phyloP scores from a whole-genome alignment of 805 yeast genomes.

The Schwanniomyces yamadae region DNA sequence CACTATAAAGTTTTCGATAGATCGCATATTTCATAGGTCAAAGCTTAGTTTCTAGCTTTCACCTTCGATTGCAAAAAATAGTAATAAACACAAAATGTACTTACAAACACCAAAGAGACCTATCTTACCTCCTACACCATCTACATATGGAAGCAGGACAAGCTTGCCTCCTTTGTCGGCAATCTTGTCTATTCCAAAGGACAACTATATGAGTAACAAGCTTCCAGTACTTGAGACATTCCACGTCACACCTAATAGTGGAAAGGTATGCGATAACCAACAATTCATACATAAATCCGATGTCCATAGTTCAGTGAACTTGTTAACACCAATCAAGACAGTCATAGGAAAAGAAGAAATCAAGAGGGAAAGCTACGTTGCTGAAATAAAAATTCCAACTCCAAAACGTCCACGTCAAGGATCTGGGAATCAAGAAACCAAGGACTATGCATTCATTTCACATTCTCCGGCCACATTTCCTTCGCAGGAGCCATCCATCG shows the following conservation, averaged over 20 bases:
- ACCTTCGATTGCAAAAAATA: neutral
- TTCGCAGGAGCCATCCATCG: conserved; percentile 76
- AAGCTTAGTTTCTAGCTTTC: neutral
- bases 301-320: neutral
- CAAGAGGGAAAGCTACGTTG: conserved; percentile 3
- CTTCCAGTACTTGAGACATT: conserved; percentile 29
- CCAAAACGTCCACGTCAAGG: neutral
- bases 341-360: conserved; percentile 7
- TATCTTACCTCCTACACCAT: conserved; percentile 21
- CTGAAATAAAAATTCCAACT: conserved; percentile 2
- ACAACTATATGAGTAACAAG: conserved; percentile 1
- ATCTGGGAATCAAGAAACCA: conserved; percentile 4
- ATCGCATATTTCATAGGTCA: neutral
- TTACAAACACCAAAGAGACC: conserved; percentile 38
- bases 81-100: conserved; percentile 15
- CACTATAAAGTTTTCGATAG: neutral
- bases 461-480: conserved; percentile 92
- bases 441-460: conserved; percentile 80
- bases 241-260: conserved; percentile 7
- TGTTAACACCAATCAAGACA: conserved; percentile 5
- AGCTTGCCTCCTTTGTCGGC: conserved; percentile 43
- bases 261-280: neutral
- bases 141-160: conserved; percentile 19
- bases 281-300: neutral
- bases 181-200: conserved; percentile 16